phyloP scores from a whole-genome alignment of 1,284 basidiomycete species.

The Xerocomus amazonicus region DNA sequence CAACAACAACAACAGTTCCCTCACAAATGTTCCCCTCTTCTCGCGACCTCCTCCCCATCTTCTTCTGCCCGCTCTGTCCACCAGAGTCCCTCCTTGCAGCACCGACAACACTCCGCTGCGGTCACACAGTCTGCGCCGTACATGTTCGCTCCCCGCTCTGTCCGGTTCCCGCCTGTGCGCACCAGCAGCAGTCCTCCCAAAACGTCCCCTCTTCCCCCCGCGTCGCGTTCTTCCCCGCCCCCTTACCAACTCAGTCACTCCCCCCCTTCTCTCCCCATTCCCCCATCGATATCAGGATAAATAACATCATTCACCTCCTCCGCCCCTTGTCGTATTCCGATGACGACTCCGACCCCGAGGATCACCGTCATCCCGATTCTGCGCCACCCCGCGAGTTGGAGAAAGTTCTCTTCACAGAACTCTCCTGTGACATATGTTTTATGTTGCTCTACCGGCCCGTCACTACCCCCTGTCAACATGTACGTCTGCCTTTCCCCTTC shows the following conservation, averaged over 20 bases:
- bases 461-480: slow-evolving; percentile 93
- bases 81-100: slow-evolving; percentile 33
- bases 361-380: slow-evolving; percentile 21
- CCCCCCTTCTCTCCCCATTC: slow-evolving; percentile 3
- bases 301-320: slow-evolving; percentile 54
- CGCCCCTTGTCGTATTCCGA: slow-evolving; percentile 25
- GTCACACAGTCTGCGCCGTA: slow-evolving; percentile 49
- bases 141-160: slow-evolving; percentile 22
- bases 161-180: slow-evolving; percentile 21
- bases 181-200: slow-evolving; percentile 18
- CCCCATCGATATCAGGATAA: slow-evolving; percentile 58
- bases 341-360: slow-evolving; percentile 28
- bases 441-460: slow-evolving; percentile 80
- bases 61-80: slow-evolving; percentile 44
- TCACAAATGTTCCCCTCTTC: slow-evolving; percentile 17
- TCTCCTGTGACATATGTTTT: slow-evolving; percentile 91
- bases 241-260: slow-evolving; percentile 15
- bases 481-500: slow-evolving; percentile 38
- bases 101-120: slow-evolving; percentile 54
- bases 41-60: slow-evolving; percentile 28
- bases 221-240: slow-evolving; percentile 34
- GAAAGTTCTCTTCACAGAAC: slow-evolving; percentile 69
- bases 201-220: slow-evolving; percentile 36
- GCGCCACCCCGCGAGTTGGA: slow-evolving; percentile 43
- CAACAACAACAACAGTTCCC: too few species aligned